Conservation (phyloP, 2,329 filamentous ascomycete genomes). For the Aspergillus pseudoviridinutans region DNA sequence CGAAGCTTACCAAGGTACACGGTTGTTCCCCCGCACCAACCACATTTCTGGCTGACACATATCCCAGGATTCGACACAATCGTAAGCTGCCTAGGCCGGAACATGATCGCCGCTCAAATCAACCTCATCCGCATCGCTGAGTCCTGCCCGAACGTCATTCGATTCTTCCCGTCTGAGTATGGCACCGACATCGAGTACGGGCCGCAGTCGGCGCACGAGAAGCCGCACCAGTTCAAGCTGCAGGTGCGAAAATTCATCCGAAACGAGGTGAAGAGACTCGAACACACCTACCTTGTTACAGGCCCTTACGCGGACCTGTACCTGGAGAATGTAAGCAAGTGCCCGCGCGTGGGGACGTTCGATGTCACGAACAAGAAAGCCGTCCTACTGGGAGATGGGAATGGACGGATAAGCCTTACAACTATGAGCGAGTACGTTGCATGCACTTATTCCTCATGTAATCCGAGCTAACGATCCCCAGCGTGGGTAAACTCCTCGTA, state of each 20-base stretch:
- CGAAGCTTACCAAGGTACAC: constrained; percentile 51
- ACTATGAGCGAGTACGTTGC: constrained; percentile 64
- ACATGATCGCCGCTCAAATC: constrained; percentile 59
- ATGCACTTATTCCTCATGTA: neutral
- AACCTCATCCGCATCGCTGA: constrained; percentile 59
- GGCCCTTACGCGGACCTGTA: constrained; percentile 66
- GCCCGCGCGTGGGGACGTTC: constrained; percentile 52
- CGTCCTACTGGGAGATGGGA: constrained; percentile 58
- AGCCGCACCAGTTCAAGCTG: constrained; percentile 66
- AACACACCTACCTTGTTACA: constrained; percentile 66
- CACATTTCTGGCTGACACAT: neutral
- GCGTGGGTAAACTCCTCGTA: constrained; percentile 64
- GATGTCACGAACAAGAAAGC: constrained; percentile 56
- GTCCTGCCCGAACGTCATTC: constrained; percentile 50
- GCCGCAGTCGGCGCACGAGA: constrained; percentile 55
- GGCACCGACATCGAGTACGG: constrained; percentile 63
- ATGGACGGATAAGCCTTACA: constrained; percentile 62
- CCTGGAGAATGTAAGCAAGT: constrained; percentile 41
- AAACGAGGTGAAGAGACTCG: constrained; percentile 49
- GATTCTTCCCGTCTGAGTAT: constrained; percentile 67
- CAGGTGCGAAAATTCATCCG: constrained; percentile 61
- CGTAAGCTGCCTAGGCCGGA: constrained; percentile 61
- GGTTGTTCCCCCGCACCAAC: neutral
- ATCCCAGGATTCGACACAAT: constrained; percentile 58
- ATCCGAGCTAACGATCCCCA: constrained; percentile 23